Percentiles rank a stretch among this genome's conserved stretches.
phyloP scores from a whole-genome alignment of 108 stramenopile species.

The Fragilaria radians region DNA sequence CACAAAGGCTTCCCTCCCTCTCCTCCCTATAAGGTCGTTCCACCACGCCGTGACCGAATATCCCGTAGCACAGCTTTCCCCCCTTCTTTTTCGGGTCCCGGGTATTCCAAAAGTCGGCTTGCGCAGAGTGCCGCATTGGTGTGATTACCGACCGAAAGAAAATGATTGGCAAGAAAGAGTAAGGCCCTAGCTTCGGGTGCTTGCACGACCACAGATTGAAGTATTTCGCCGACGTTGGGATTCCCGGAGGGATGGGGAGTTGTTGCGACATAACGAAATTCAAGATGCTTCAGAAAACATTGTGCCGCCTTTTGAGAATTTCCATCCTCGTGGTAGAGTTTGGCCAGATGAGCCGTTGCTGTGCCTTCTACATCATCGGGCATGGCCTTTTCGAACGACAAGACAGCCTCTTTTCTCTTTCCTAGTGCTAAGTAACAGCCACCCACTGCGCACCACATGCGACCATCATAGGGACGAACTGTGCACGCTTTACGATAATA shows the following conservation, averaged over 20 bases:
- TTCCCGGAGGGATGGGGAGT: conserved; percentile 19
- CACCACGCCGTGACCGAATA: conserved; percentile 43
- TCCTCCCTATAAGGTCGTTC: no score
- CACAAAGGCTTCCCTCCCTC: no score
- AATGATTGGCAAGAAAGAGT: conserved; percentile 79
- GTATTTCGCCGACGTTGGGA: conserved; percentile 44
- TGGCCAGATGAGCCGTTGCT: conserved; percentile 87
- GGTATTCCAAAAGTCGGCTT: conserved; percentile 83
- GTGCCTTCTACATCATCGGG: conserved; percentile 89
- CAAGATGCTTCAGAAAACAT: conserved; percentile 86
- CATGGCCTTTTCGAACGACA: conserved; percentile 86
- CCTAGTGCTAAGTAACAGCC: conserved; percentile 71
- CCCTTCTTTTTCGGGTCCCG: conserved; percentile 92
- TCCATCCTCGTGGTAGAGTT: conserved; percentile 76
- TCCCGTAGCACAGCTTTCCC: conserved; percentile 89
- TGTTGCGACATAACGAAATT: conserved; percentile 63
- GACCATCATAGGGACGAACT: conserved; percentile 92
- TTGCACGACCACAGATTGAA: conserved; percentile 70
- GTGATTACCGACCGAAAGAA: conserved; percentile 69
- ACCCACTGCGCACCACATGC: conserved; percentile 99
- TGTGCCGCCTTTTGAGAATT: conserved; percentile 84
- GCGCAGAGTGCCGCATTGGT: conserved; percentile 74
- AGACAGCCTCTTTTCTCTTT: conserved; percentile 76
- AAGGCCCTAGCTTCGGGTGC: conserved; percentile 86
- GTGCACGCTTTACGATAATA: conserved; percentile 94